Evolutionary conservation across 495 filamentous ascomycete genomes (phyloP), one percentile per base, ranked within the genome.

Genomic region (Jackrogersella minutella): DNA sequence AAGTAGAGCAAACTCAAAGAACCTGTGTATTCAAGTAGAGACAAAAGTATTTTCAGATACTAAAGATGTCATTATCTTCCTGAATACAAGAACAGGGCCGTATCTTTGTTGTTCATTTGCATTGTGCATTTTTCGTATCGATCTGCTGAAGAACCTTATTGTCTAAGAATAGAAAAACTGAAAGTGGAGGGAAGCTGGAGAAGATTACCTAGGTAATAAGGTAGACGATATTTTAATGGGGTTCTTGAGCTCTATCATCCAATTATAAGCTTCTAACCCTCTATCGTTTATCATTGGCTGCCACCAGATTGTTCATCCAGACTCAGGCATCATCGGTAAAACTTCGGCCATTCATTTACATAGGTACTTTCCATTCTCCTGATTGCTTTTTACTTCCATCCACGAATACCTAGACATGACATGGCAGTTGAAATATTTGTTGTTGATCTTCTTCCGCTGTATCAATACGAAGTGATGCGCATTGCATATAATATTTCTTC

Each of bases 111-210:
- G 43, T 28, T 14, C 43, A 22, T 47, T 14, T 16, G 16, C 26
- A 21, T 36, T 16, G 54, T 39, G 17, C n/a, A 31, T n/a, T 16
- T 43, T 19, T 56, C 13, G 31, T 1, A 16, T 14, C 14, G 16
- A 37, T 53, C 33, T 16, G 28, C 8, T 51, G 16, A 53, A 53
- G 31, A 53, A 37, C n/a, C n/a, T n/a, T n/a, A n/a, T 34, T 36
- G 16, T 49, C 44, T 31, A 30, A 49, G n/a, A 49, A 49, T 49
- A 53, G 33, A 53, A 24, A 24, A 53, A 21, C 39, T 37, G 11
- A 53, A 37, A 53, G 30, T 8, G n/a, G 33, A 53, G 21, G 19
- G 1, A 39, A 39, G 11, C 31, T 17, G 14, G 19, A 14, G 8
- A 46, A 11, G 19, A 21, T 13, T 21, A 46, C 11, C n/a, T n/a